A percentile compares a stretch with the other conserved stretches of the same genome.
phyloP scores from a whole-genome alignment of 768 basidiomycete genomes.

The Pleurotus giganteus region DNA sequence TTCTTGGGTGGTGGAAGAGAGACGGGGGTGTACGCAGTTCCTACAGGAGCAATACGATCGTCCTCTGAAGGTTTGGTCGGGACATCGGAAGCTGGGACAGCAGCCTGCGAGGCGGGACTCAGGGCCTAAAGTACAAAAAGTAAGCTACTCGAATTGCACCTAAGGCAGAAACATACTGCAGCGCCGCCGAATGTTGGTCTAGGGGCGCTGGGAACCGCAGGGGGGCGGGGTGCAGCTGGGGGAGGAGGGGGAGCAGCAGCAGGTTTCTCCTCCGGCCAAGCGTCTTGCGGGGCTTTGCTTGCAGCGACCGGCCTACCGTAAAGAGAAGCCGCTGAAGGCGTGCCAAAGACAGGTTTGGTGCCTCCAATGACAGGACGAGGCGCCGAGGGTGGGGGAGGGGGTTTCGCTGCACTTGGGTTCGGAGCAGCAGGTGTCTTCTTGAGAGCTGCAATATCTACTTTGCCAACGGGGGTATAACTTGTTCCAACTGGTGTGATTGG shows the following conservation, averaged over 20 bases:
- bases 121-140: conserved; percentile 14
- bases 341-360: conserved; percentile 23
- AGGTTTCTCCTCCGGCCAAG: conserved; percentile 57
- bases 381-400: conserved; percentile 39
- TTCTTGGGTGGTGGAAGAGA: conserved; percentile 82
- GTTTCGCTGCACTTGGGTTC: conserved; percentile 19
- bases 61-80: conserved; percentile 73
- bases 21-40: conserved; percentile 89
- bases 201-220: conserved; percentile 39
- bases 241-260: conserved; percentile 34
- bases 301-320: conserved; percentile 32
- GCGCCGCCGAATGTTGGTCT: conserved; percentile 42
- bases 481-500: conserved; percentile 83
- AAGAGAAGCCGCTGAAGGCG: conserved; percentile 39
- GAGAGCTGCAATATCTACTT: conserved; percentile 63
- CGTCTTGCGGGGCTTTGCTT: conserved; percentile 47
- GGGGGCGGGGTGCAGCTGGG: conserved; percentile 46
- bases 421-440: conserved; percentile 31
- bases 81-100: conserved; percentile 42
- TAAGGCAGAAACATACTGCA: conserved; percentile 19
- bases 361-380: conserved; percentile 48
- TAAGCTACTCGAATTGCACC: background rate
- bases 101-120: conserved; percentile 27
- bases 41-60: conserved; percentile 82
- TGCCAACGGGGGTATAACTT: conserved; percentile 73